Evolutionary conservation across 306 rosid genomes (phyloP).

Genomic region (Sesbania bispinosa): DNA sequence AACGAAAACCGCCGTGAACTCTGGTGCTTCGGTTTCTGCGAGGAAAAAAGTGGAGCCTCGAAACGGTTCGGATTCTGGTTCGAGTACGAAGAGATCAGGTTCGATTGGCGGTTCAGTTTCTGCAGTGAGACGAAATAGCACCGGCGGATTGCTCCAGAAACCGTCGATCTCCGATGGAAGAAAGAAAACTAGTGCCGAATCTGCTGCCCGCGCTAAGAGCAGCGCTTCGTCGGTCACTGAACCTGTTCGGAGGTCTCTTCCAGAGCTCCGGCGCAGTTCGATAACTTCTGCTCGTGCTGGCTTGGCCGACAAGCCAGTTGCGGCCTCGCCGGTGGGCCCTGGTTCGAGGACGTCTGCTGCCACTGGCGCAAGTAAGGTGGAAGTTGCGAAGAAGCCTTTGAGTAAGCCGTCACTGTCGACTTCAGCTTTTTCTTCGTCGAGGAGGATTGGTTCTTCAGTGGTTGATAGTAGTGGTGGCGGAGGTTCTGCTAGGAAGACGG

Average conservation of each 20-base stretch:
- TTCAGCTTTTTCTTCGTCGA: constrained; percentile 37
- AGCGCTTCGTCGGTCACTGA: constrained; percentile 29
- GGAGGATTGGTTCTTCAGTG: constrained; percentile 44
- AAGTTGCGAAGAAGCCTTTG: constrained; percentile 42
- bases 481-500: constrained; percentile 55
- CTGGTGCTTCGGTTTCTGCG: constrained; percentile 25
- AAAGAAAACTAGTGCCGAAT: constrained; percentile 25
- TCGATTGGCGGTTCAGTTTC: constrained; percentile 46
- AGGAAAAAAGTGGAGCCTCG: constrained; percentile 51
- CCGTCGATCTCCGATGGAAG: constrained; percentile 39
- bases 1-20: constrained; percentile 35
- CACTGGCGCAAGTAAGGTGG: constrained; percentile 41
- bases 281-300: constrained; percentile 37
- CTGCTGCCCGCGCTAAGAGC: constrained; percentile 31
- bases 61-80: constrained; percentile 30
- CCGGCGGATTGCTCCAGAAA: constrained; percentile 70
- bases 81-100: constrained; percentile 45
- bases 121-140: constrained; percentile 58
- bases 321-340: constrained; percentile 34
- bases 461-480: constrained; percentile 61
- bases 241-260: constrained; percentile 60
- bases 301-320: constrained; percentile 39
- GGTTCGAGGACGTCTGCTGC: constrained; percentile 38
- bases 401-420: constrained; percentile 52
- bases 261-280: constrained; percentile 70